Evolutionary conservation across 2,329 filamentous ascomycete species (phyloP).

Genomic region (Bipolaris cookei): DNA sequence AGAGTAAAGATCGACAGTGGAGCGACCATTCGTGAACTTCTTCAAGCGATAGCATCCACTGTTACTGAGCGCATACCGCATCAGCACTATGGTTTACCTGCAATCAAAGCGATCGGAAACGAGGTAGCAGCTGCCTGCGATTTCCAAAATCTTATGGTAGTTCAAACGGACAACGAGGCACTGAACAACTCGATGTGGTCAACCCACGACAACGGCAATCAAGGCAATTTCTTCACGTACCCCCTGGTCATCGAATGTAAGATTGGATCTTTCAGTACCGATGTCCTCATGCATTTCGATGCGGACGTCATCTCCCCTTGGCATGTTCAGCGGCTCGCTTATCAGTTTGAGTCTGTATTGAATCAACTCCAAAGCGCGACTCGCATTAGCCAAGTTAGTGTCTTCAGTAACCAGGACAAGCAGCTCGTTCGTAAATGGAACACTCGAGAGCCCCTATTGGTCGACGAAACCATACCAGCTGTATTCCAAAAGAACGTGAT

Average conservation of each 20-base stretch:
- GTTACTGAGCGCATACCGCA: slow-evolving; percentile 42
- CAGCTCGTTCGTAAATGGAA: slow-evolving; percentile 37
- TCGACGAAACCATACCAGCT: slow-evolving; percentile 36
- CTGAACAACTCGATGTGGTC: slow-evolving; percentile 38
- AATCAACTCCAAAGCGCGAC: slow-evolving; percentile 32
- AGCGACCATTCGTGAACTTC: slow-evolving; percentile 33
- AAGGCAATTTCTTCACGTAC: slow-evolving; percentile 44
- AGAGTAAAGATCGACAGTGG: slow-evolving; percentile 39
- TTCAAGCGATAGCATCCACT: slow-evolving; percentile 28
- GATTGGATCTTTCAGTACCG: slow-evolving; percentile 24
- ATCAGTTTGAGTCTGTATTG: slow-evolving; percentile 39
- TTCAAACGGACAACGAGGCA: slow-evolving; percentile 52
- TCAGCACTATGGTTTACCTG: slow-evolving; percentile 48
- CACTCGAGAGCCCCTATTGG: slow-evolving; percentile 20
- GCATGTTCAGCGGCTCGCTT: slow-evolving; percentile 39
- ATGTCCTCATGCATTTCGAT: slow-evolving; percentile 39
- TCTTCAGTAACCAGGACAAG: slow-evolving; percentile 38
- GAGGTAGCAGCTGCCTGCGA: slow-evolving; percentile 64
- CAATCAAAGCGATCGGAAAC: slow-evolving; percentile 53
- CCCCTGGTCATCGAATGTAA: slow-evolving; percentile 43
- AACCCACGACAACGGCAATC: slow-evolving; percentile 35
- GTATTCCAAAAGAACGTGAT: slow-evolving; percentile 32
- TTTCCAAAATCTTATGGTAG: slow-evolving; percentile 61
- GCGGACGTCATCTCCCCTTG: slow-evolving; percentile 36
- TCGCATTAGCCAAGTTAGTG: slow-evolving; percentile 30